Percentiles rank a stretch among this genome's conserved stretches.
Evolutionary conservation across 179 eudicot species (phyloP).

Genomic region (Spergularia azorica): DNA sequence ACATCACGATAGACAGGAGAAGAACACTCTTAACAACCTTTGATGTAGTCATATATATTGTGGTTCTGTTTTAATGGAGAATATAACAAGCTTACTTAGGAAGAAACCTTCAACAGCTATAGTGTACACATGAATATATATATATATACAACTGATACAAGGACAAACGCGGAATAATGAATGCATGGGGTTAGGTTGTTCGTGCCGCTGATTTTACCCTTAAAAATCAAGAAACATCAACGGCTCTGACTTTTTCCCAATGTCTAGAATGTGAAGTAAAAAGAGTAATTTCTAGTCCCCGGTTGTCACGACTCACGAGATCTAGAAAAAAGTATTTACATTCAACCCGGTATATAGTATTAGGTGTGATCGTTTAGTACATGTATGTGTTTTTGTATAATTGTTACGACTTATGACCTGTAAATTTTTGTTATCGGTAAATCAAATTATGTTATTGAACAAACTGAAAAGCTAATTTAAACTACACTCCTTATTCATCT

Average conservation of each 20-base stretch:
- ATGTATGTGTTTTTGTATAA: too few species aligned
- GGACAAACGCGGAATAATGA: constrained; percentile 17
- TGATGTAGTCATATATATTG: neutral
- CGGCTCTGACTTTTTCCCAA: constrained; percentile 20
- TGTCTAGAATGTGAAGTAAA: constrained; percentile 15
- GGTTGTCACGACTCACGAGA: too few species aligned
- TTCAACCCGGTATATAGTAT: too few species aligned
- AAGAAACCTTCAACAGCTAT: neutral
- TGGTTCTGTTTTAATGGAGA: neutral
- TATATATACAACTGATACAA: too few species aligned
- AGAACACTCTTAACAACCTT: constrained; percentile 13
- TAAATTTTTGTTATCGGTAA: too few species aligned
- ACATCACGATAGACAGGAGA: constrained; percentile 3
- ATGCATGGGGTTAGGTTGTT: constrained; percentile 18
- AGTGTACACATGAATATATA: neutral
- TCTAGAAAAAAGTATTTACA: neutral
- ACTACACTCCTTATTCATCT: too few species aligned
- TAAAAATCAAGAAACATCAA: constrained; percentile 5
- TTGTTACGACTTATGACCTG: too few species aligned
- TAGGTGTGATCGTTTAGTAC: too few species aligned
- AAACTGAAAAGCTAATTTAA: too few species aligned
- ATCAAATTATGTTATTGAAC: too few species aligned
- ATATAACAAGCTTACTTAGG: neutral
- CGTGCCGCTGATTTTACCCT: constrained; percentile 1
- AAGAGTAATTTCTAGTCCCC: too few species aligned